phyloP scores from a whole-genome alignment of 306 rosid genomes.

The Albizia julibrissin region DNA sequence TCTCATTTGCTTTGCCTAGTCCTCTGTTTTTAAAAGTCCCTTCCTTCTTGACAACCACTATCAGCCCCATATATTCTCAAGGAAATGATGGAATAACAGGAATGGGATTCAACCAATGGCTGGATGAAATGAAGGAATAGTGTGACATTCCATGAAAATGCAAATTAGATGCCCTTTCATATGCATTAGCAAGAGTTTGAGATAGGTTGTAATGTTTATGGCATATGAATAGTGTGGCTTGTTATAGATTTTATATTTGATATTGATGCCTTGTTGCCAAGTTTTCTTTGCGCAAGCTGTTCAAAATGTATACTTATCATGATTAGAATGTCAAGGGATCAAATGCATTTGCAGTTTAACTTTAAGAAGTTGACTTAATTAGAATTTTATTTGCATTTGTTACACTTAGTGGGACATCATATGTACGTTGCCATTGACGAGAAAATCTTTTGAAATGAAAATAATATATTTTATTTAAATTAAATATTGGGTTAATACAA shows the following conservation, averaged over 20 bases:
- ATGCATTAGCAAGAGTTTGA: not conserved
- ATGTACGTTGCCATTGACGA: not conserved
- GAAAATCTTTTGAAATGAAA: too few species aligned
- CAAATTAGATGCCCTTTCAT: not conserved
- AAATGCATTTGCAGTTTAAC: not conserved
- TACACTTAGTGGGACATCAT: not conserved
- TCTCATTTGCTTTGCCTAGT: slow-evolving; percentile 29
- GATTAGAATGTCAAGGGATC: not conserved
- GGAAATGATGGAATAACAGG: not conserved
- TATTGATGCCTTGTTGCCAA: not conserved
- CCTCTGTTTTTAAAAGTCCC: not conserved
- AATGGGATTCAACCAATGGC: not conserved
- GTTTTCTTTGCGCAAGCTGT: not conserved
- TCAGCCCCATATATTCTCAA: not conserved
- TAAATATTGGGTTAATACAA: too few species aligned
- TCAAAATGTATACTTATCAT: not conserved
- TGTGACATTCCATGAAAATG: not conserved
- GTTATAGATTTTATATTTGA: not conserved
- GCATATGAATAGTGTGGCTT: not conserved
- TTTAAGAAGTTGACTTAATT: not conserved
- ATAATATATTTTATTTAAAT: too few species aligned
- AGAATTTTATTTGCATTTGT: not conserved
- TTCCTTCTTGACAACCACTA: not conserved
- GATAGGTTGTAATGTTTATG: not conserved
- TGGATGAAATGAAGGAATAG: not conserved